Evolutionary conservation across 225 moss, liverwort and hornwort species (phyloP).

Genomic region (Neckera pumila): DNA sequence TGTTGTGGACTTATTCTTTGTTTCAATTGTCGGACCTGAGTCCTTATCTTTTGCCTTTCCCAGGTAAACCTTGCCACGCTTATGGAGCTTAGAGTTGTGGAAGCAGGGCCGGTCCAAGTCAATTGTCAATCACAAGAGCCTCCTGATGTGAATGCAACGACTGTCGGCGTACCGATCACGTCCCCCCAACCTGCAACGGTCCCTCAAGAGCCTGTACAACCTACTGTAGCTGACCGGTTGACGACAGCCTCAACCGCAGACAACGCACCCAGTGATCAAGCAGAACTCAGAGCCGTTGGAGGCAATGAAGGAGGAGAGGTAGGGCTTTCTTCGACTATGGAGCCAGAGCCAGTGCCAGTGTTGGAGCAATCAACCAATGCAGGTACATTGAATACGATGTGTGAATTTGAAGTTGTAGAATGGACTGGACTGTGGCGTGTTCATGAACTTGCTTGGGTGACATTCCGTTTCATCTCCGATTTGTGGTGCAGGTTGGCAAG

Average conservation of each 20-base stretch:
- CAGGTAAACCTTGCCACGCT: conserved; percentile 31
- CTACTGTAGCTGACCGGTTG: background rate
- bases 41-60: background rate
- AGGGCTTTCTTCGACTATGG: background rate
- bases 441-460: background rate
- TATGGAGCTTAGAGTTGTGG: conserved; percentile 36
- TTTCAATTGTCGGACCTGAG: background rate
- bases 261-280: background rate
- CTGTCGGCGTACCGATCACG: background rate
- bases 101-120: conserved; percentile 16
- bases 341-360: background rate
- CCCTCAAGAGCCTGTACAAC: background rate
- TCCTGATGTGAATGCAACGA: background rate
- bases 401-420: background rate
- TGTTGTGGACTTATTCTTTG: background rate
- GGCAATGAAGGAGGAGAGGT: background rate
- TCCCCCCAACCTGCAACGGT: background rate
- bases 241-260: background rate
- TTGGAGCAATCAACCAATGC: background rate
- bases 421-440: background rate
- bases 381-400: conserved; percentile 11
- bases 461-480: background rate
- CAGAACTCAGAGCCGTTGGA: background rate
- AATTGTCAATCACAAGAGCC: background rate
- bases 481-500: conserved; percentile 40